Evolutionary conservation across 495 filamentous ascomycete species (phyloP), one percentile per base, ranked within the genome.

Genomic region (Hypoxylon fuscum): DNA sequence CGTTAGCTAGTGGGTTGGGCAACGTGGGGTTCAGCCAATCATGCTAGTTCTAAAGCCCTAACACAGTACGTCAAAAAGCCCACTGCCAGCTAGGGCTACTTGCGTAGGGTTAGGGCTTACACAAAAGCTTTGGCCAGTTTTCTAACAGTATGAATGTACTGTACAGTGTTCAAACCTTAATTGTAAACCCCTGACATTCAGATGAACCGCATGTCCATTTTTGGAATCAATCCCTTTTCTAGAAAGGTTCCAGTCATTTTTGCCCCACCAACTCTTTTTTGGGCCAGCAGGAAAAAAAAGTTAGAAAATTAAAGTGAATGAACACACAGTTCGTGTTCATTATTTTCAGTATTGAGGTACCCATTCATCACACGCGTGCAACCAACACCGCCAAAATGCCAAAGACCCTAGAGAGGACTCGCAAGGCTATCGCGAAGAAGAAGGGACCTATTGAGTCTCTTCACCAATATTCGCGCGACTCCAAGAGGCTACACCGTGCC

Each of bases 381-480:
- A 17, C 37, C 17, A 43, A 25, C 41, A 23, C 20, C 32, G 20
- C 62, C 74, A 77, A 65, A 20, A 96, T 96, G 92, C 85, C 91
- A 11, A 90, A 88, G 64, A 84, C 84, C 57, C 71, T 96, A 11
- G 74, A 84, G 44, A 96, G 93, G 66, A 87, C 93, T 32, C 87
- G 90, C 53, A 97, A 96, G 77, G 85, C 91, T 55, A 90, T 96
- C 44, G 72, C 85, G 17, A 93, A 93, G 78, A 88, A 88, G 76
- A 90, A 90, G 75, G 85, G 84, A 12, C 79, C 79, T 12, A 79
- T 88, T 45, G 83, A 84, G 18, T 81, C 87, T 11, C 79, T 97
- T 11, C 92, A 97, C 70, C 87, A 91, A 68, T 90, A 90, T 72
- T 95, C 90, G 68, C 82, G 92, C 57, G 90, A 96, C 75, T 86